phyloP scores from a whole-genome alignment of 176 grass and related monocot species.

The Aegilops sharonensis region DNA sequence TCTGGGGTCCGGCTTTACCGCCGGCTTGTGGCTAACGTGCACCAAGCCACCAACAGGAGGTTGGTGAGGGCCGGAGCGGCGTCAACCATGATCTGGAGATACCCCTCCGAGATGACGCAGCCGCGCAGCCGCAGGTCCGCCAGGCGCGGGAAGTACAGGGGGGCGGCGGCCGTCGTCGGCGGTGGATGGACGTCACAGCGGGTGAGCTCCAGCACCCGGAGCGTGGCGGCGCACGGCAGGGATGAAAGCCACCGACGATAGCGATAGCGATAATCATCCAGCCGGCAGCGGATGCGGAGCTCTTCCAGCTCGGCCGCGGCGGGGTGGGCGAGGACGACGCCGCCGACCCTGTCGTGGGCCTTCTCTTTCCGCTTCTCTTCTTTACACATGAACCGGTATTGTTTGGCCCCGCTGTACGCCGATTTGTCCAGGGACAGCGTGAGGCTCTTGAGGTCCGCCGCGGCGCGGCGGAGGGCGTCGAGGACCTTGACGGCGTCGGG shows the following conservation, averaged over 20 bases:
- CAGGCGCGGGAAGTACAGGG: neutral
- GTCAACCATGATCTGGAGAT: neutral
- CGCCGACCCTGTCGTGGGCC: neutral
- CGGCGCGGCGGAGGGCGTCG: neutral
- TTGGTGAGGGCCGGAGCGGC: neutral
- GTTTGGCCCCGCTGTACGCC: neutral
- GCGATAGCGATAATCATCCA: too few relatives aligned
- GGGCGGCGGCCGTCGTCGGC: too few relatives aligned
- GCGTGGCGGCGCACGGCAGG: neutral
- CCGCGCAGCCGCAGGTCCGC: neutral
- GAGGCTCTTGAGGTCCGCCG: neutral
- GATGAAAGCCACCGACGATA: too few relatives aligned
- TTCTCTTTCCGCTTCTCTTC: neutral
- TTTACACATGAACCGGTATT: neutral
- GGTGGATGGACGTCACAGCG: neutral
- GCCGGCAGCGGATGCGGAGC: neutral
- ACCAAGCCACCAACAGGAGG: neutral
- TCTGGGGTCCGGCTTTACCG: neutral
- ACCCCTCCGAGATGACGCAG: neutral
- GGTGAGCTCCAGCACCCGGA: neutral
- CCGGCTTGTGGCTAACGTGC: neutral
- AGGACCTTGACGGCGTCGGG: neutral
- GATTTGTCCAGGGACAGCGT: neutral
- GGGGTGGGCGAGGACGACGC: neutral
- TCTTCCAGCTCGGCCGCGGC: neutral